Conservation (phyloP, 306 rosid species). For the Sicyos edulis region DNA sequence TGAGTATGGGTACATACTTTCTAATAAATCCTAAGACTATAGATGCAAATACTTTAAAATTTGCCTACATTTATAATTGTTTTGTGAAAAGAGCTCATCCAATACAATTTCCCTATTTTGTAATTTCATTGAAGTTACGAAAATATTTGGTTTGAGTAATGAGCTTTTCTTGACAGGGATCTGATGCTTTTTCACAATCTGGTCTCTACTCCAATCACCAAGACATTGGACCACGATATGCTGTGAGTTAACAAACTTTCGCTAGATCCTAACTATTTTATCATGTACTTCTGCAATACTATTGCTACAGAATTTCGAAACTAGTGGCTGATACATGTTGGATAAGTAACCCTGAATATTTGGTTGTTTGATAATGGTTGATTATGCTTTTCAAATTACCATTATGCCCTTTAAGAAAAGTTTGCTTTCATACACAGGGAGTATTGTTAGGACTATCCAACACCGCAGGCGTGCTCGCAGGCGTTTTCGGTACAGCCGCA, state of each 20-base stretch:
- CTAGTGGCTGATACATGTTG: no score
- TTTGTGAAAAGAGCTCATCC: no score
- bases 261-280: neutral
- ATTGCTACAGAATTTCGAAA: neutral
- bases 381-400: slow-evolving; percentile 8
- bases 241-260: slow-evolving; percentile 51
- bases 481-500: slow-evolving; percentile 93
- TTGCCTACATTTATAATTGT: no score
- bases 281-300: neutral
- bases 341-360: no score
- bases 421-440: slow-evolving; percentile 51
- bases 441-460: slow-evolving; percentile 83
- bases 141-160: no score
- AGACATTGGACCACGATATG: slow-evolving; percentile 93
- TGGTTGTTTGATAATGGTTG: no score
- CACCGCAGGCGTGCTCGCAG: slow-evolving; percentile 95
- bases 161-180: slow-evolving; percentile 51
- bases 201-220: slow-evolving; percentile 91
- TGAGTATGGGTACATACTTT: no score
- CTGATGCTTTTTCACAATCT: slow-evolving; percentile 88
- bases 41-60: no score
- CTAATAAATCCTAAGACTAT: no score
- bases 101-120: no score
- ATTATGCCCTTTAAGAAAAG: neutral
- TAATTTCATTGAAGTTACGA: no score